Conservation (phyloP, 1,284 basidiomycete genomes). For the Marasmius fiardii region DNA sequence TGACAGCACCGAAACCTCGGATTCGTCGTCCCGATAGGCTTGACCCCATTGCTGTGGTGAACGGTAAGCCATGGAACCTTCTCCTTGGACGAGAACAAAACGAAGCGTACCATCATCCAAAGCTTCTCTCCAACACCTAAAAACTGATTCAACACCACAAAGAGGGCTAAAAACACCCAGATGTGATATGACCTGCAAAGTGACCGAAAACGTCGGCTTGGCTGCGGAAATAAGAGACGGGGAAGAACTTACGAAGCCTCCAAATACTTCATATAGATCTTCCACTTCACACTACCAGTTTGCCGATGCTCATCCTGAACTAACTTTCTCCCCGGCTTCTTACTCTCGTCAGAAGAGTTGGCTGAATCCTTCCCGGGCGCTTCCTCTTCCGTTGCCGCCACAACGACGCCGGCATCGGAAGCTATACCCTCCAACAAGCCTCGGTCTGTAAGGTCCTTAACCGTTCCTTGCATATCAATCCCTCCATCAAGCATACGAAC, state of each 20-base stretch:
- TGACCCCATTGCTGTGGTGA: too few relatives aligned
- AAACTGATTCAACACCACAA: slow-evolving; percentile 50
- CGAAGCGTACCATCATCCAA: too few relatives aligned
- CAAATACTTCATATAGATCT: slow-evolving; percentile 77
- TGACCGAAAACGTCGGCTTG: too few relatives aligned
- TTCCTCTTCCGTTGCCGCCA: background rate
- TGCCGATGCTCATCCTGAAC: slow-evolving; percentile 71
- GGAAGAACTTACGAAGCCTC: slow-evolving; percentile 51
- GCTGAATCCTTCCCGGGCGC: slow-evolving; percentile 13
- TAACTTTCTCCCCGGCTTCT: slow-evolving; percentile 62
- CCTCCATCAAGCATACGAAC: too few relatives aligned
- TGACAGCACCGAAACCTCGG: too few relatives aligned
- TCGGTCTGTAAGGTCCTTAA: slow-evolving; percentile 53
- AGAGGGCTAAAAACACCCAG: slow-evolving; percentile 46
- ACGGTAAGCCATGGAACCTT: too few relatives aligned
- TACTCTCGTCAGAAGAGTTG: slow-evolving; percentile 23
- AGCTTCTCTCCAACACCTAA: slow-evolving; percentile 58
- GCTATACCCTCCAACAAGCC: slow-evolving; percentile 60
- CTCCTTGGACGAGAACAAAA: too few relatives aligned
- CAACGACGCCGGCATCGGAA: slow-evolving; percentile 31
- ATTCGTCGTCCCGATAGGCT: too few relatives aligned
- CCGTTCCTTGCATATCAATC: slow-evolving; percentile 66
- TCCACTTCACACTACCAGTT: slow-evolving; percentile 75
- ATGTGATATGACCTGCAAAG: slow-evolving; percentile 73
- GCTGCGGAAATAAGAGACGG: too few relatives aligned